phyloP scores from a whole-genome alignment of 1,284 basidiomycete genomes.

The Melampsora americana region DNA sequence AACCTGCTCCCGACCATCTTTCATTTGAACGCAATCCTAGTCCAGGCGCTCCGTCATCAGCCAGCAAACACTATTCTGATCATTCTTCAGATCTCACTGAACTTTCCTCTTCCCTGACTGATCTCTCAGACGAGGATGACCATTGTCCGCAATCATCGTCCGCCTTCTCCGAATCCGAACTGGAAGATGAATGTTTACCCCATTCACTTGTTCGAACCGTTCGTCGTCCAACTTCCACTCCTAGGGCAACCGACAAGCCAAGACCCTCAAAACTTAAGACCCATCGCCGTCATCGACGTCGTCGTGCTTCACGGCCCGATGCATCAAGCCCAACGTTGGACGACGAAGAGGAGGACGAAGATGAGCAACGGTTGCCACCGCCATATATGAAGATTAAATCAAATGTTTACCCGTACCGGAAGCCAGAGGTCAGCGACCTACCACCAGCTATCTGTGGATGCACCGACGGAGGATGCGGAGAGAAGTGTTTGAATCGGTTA shows the following conservation, averaged over 20 bases:
- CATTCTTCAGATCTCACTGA: slow-evolving; percentile 36
- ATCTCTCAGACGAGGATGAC: slow-evolving; percentile 17
- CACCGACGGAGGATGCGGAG: slow-evolving; percentile 34
- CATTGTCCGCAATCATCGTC: slow-evolving; percentile 6
- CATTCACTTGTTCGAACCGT: slow-evolving; percentile 17
- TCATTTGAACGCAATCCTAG: not conserved
- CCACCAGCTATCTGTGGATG: slow-evolving; percentile 40
- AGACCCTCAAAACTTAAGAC: slow-evolving; percentile 9
- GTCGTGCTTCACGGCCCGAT: not conserved
- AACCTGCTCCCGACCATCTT: not conserved
- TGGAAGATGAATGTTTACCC: slow-evolving; percentile 41
- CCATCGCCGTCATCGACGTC: slow-evolving; percentile 4
- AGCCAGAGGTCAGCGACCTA: slow-evolving; percentile 23
- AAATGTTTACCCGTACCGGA: slow-evolving; percentile 34
- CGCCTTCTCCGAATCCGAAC: slow-evolving; percentile 30
- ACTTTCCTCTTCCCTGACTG: slow-evolving; percentile 26
- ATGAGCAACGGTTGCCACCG: slow-evolving; percentile 19
- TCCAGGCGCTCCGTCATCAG: not conserved
- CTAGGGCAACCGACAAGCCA: not conserved
- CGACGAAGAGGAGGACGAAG: not conserved
- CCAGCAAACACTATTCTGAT: slow-evolving; percentile 1
- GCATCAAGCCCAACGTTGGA: not conserved
- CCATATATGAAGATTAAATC: slow-evolving; percentile 43
- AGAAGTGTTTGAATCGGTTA: slow-evolving; percentile 39
- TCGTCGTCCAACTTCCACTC: slow-evolving; percentile 11